Evolutionary conservation across 371 early-diverging fungal genomes (phyloP).

Genomic region (Furculomyces boomerangus): DNA sequence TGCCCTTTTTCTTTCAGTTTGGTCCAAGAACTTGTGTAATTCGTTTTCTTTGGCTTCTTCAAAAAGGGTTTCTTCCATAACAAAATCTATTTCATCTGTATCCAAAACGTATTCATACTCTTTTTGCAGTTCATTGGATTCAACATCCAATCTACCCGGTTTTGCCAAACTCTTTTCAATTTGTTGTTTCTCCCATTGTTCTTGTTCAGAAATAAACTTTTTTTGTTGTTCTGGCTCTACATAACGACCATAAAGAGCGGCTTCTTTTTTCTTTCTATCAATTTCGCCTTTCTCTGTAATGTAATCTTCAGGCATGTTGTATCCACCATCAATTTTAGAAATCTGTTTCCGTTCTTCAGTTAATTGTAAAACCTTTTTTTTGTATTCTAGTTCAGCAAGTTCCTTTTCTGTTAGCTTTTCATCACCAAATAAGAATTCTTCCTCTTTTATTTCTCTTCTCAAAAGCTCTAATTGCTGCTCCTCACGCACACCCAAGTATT

Average conservation of each 20-base stretch:
- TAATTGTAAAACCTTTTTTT: slow-evolving; percentile 59
- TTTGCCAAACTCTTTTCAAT: slow-evolving; percentile 42
- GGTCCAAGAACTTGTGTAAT: slow-evolving; percentile 34
- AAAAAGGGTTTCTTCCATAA: slow-evolving; percentile 51
- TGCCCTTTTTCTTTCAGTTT: slow-evolving; percentile 36
- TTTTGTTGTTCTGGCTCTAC: slow-evolving; percentile 32
- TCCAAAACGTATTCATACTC: slow-evolving; percentile 93
- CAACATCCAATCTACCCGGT: slow-evolving; percentile 14
- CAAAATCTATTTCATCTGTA: slow-evolving; percentile 81
- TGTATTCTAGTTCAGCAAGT: slow-evolving; percentile 49
- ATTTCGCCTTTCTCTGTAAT: slow-evolving; percentile 88
- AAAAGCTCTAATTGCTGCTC: slow-evolving; percentile 58
- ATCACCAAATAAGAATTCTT: slow-evolving; percentile 60
- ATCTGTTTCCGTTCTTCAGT: slow-evolving; percentile 71
- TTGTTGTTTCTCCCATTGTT: slow-evolving; percentile 83
- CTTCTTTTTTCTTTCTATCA: slow-evolving; percentile 77
- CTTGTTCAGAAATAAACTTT: slow-evolving; percentile 79
- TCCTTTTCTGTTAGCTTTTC: slow-evolving; percentile 66
- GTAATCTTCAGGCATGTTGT: slow-evolving; percentile 84
- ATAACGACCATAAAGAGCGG: slow-evolving; percentile 71
- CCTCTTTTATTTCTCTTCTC: slow-evolving; percentile 63
- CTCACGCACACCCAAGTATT: slow-evolving; percentile 78
- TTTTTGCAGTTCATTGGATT: slow-evolving; percentile 8
- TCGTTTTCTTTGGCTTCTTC: slow-evolving; percentile 30
- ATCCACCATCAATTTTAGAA: slow-evolving; percentile 57